phyloP scores from a whole-genome alignment of 1,139 yeast genomes.

The Diutina scorzettiae region DNA sequence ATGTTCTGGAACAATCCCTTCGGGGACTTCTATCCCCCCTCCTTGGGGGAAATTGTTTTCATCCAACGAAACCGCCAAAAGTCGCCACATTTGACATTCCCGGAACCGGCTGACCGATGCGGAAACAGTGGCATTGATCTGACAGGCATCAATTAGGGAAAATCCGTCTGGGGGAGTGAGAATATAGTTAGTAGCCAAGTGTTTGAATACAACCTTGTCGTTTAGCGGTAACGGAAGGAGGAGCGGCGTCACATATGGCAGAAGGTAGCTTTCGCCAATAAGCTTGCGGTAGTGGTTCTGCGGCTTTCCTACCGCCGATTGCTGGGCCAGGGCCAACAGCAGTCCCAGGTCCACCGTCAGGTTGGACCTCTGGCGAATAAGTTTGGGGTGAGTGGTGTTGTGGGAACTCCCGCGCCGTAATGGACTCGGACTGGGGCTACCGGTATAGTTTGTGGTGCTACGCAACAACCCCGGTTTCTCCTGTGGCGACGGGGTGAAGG shows the following conservation, averaged over 20 bases:
- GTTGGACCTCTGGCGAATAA: background rate
- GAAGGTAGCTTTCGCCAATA: background rate
- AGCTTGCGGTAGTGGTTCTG: background rate
- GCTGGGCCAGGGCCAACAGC: background rate
- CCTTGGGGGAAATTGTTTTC: conserved; percentile 20
- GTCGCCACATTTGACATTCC: conserved; percentile 61
- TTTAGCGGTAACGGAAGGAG: conserved; percentile 31
- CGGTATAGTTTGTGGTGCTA: background rate
- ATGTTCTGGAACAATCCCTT: conserved; percentile 27
- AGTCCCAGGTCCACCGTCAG: conserved; percentile 3
- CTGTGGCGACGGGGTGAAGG: conserved; percentile 1
- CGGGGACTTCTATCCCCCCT: background rate
- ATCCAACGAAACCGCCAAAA: conserved; percentile 43
- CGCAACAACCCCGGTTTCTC: background rate
- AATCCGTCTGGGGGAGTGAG: conserved; percentile 37
- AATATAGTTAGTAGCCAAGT: conserved; percentile 31
- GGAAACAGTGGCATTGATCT: conserved; percentile 49
- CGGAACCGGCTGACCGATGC: conserved; percentile 38
- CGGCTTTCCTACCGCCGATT: background rate
- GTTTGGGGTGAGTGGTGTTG: background rate
- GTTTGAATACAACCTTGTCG: conserved; percentile 30
- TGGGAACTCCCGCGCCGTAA: background rate
- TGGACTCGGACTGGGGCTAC: background rate
- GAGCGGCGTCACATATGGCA: conserved; percentile 37
- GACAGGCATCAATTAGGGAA: conserved; percentile 40